Conservation (phyloP, 768 basidiomycete species). For the Tulasnella sp. region DNA sequence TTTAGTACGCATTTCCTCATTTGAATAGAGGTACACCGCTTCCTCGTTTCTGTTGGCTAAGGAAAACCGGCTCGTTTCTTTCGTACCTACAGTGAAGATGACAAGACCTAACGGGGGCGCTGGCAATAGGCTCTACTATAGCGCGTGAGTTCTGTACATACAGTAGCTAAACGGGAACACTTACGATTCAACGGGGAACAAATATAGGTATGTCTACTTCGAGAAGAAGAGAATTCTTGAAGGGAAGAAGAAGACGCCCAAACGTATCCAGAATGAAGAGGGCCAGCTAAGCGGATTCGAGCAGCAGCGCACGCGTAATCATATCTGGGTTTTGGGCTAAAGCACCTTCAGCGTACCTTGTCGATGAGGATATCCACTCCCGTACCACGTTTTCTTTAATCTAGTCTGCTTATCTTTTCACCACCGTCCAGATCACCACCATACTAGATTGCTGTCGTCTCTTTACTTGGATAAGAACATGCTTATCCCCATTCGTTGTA, state of each 20-base stretch:
- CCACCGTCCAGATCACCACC: no score
- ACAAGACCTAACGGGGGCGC: slow-evolving; percentile 35
- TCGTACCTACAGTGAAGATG: slow-evolving; percentile 31
- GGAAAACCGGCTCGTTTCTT: not conserved
- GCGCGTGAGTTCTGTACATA: slow-evolving; percentile 29
- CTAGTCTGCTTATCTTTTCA: no score
- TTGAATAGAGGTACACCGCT: not conserved
- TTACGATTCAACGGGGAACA: not conserved
- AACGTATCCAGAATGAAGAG: slow-evolving; percentile 20
- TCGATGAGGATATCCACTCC: no score
- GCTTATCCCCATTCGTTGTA: no score
- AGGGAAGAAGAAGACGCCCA: slow-evolving; percentile 39
- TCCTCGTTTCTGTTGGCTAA: not conserved
- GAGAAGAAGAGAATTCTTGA: slow-evolving; percentile 39
- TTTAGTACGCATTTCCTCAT: slow-evolving; percentile 32
- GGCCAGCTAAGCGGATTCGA: no score
- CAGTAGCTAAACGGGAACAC: not conserved
- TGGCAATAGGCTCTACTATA: slow-evolving; percentile 37
- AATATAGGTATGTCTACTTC: slow-evolving; percentile 37
- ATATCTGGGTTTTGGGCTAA: no score
- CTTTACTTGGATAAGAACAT: no score
- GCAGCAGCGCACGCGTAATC: no score
- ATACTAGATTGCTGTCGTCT: no score
- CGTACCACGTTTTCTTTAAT: no score
- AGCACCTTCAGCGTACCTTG: no score